A percentile compares a stretch with the other conserved stretches of the same genome.
phyloP scores from a whole-genome alignment of 345 rosid genomes.

The Corchorus olitorius region DNA sequence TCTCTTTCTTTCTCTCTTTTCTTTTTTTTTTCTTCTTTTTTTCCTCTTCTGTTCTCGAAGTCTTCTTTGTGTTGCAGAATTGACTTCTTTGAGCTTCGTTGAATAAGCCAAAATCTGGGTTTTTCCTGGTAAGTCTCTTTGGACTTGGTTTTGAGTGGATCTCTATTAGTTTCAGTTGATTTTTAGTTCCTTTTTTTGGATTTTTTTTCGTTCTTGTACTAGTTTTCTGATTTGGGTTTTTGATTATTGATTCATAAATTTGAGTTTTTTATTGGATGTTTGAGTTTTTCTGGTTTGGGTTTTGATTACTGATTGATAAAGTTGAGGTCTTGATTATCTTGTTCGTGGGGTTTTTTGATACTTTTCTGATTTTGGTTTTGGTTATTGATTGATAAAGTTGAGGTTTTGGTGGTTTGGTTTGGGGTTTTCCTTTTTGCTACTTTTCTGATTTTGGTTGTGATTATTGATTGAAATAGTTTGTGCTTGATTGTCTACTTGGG shows the following conservation, averaged over 20 bases:
- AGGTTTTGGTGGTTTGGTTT: neutral
- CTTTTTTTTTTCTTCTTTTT: neutral
- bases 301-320: neutral
- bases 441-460: neutral
- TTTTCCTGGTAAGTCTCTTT: neutral
- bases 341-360: neutral
- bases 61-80: neutral
- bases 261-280: neutral
- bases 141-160: slow-evolving; percentile 12
- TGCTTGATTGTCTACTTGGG: neutral
- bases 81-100: neutral
- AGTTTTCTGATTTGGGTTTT: neutral
- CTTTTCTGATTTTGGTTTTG: neutral
- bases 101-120: neutral
- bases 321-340: neutral
- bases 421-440: neutral
- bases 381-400: neutral
- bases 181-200: neutral
- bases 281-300: slow-evolving; percentile 7
- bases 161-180: neutral
- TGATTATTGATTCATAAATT: neutral
- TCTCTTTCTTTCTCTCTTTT: neutral
- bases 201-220: neutral
- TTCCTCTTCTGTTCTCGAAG: neutral
- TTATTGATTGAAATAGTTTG: neutral